These are phyloP conservation scores for Candida awuae DNA, from an alignment of 805 yeast species.

Conservation along the genomic window DNA sequence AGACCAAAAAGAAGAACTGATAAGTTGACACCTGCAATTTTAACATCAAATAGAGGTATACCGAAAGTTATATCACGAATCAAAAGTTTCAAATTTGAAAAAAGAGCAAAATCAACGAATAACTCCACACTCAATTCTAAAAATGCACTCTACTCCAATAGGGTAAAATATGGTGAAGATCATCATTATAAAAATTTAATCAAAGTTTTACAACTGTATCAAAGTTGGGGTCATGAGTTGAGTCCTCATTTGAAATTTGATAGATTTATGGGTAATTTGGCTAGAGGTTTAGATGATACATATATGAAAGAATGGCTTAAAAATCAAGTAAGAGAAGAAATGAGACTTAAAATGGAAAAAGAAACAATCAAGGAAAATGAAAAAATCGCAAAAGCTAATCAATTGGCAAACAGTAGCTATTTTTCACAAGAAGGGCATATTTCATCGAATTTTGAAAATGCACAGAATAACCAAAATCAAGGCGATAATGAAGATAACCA, in stretches of 20 bases:
- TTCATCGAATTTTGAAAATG: background rate
- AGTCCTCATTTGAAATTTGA: conserved; percentile 74
- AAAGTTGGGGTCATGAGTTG: conserved; percentile 67
- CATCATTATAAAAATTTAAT: conserved; percentile 43
- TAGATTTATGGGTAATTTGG: conserved; percentile 54
- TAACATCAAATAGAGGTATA: conserved; percentile 49
- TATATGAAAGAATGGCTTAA: conserved; percentile 37
- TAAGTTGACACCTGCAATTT: conserved; percentile 43
- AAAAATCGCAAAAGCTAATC: background rate
- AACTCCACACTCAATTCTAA: conserved; percentile 14
- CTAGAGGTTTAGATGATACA: conserved; percentile 38
- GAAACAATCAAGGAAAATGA: background rate
- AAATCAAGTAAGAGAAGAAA: conserved; percentile 33
- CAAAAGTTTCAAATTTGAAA: conserved; percentile 28
- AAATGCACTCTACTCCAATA: conserved; percentile 8
- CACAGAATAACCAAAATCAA: background rate
- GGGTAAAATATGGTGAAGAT: conserved; percentile 24
- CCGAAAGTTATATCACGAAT: conserved; percentile 39
- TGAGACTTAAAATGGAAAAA: conserved; percentile 11
- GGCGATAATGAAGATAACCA: background rate
- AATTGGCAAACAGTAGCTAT: background rate
- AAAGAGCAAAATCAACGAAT: conserved; percentile 1
- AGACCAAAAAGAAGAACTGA: conserved; percentile 28
- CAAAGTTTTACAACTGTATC: conserved; percentile 48
- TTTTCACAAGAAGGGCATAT: background rate